A percentile compares a stretch with the other conserved stretches of the same genome.
Evolutionary conservation across 495 filamentous ascomycete genomes (phyloP).

Genomic region (Wilcoxina mikolae): DNA sequence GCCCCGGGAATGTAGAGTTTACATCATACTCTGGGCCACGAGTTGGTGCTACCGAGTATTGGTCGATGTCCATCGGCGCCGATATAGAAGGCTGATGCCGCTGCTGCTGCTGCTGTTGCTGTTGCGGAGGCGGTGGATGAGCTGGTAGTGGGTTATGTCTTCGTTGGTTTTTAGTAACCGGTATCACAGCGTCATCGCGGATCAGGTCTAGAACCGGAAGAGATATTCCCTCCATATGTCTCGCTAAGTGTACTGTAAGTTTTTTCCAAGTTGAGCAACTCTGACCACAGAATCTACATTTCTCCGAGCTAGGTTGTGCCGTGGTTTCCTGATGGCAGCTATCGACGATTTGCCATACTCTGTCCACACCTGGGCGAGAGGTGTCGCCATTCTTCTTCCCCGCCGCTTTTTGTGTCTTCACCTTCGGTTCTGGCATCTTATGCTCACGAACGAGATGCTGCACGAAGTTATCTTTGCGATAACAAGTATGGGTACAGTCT

Average conservation of each 20-base stretch:
- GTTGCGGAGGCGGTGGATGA: not conserved
- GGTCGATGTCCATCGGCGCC: conserved; percentile 7
- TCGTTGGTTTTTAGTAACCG: not conserved
- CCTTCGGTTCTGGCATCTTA: conserved; percentile 66
- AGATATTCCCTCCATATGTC: conserved; percentile 90
- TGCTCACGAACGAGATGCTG: conserved; percentile 92
- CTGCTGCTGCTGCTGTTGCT: not conserved
- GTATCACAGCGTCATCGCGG: conserved; percentile 29
- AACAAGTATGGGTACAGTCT: conserved; percentile 75
- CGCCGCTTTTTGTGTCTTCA: conserved; percentile 33
- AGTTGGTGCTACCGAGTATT: not conserved
- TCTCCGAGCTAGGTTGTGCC: conserved; percentile 56
- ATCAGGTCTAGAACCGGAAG: conserved; percentile 71
- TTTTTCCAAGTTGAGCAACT: conserved; percentile 81
- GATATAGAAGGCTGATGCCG: not conserved
- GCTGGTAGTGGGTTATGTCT: not conserved
- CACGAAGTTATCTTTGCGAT: conserved; percentile 86
- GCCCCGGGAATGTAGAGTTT: not conserved
- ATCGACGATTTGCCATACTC: conserved; percentile 64
- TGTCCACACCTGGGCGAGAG: conserved; percentile 40
- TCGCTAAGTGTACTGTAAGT: conserved; percentile 83
- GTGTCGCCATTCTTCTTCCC: conserved; percentile 29
- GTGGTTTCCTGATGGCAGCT: conserved; percentile 57
- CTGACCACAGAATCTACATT: conserved; percentile 82
- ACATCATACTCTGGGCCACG: not conserved